Conservation (phyloP, 2,329 filamentous ascomycete genomes). For the Colletotrichum coccodes region DNA sequence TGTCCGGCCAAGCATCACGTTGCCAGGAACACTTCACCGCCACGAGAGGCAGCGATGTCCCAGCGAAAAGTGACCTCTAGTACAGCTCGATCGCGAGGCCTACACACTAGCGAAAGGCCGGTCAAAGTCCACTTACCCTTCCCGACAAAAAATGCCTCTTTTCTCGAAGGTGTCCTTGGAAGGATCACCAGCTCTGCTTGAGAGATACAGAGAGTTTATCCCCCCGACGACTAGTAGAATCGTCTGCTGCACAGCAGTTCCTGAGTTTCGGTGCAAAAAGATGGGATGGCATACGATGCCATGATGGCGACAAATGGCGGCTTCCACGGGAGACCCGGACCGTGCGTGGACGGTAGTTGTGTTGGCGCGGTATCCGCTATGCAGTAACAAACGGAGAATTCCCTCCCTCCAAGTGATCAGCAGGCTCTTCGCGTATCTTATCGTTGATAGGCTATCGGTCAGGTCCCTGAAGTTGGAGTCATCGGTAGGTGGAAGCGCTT, state of each 20-base stretch:
- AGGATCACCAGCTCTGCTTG: constrained; percentile 5
- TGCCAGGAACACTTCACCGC: constrained; percentile 29
- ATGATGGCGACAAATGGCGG: constrained; percentile 4
- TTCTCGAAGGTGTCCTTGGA: constrained; percentile 23
- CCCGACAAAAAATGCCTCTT: constrained; percentile 24
- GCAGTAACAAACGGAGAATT: constrained; percentile 2
- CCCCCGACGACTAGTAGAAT: background rate
- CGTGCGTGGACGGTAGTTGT: background rate
- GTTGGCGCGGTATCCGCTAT: constrained; percentile 23
- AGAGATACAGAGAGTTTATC: background rate
- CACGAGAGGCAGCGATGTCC: constrained; percentile 18
- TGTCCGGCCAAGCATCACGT: background rate
- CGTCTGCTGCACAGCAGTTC: background rate
- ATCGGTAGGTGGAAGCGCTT: background rate
- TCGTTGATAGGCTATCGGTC: constrained; percentile 16
- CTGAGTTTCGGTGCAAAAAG: background rate
- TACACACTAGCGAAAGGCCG: background rate
- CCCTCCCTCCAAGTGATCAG: constrained; percentile 11
- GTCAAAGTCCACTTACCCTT: background rate
- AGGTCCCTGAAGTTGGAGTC: background rate
- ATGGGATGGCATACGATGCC: constrained; percentile 26
- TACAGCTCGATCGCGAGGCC: background rate
- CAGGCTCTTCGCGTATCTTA: constrained; percentile 6
- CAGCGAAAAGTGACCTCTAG: background rate
- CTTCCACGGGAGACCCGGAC: constrained; percentile 3